phyloP scores from a whole-genome alignment of 441 rosid species.

The Lepidium campestre region DNA sequence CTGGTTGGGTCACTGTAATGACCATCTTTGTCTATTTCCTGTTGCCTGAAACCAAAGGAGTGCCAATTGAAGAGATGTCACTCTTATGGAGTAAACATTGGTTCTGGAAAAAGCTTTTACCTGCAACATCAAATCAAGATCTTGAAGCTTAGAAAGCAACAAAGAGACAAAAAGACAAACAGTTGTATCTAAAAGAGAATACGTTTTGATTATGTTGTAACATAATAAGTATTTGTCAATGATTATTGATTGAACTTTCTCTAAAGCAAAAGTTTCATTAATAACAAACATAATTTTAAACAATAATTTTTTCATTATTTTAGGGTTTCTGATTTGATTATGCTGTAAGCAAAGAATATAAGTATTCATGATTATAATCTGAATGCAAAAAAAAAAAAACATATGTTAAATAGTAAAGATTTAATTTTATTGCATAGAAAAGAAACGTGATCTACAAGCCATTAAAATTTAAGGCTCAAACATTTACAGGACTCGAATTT shows the following conservation, averaged over 20 bases:
- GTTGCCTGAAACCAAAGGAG: constrained; percentile 86
- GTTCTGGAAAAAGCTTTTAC: constrained; percentile 78
- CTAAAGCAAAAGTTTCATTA: too few species aligned
- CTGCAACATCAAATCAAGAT: constrained; percentile 10
- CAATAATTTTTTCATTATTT: too few species aligned
- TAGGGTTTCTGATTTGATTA: too few species aligned
- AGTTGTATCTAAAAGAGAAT: neutral
- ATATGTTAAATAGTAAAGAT: too few species aligned
- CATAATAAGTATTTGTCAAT: neutral
- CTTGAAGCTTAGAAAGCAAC: constrained; percentile 17
- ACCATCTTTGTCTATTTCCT: constrained; percentile 59
- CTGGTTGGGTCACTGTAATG: constrained; percentile 70
- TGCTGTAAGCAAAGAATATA: too few species aligned
- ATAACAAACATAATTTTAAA: too few species aligned
- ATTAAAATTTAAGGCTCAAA: too few species aligned
- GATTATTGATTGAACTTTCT: neutral
- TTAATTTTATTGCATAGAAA: too few species aligned
- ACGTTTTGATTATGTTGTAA: neutral
- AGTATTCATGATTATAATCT: too few species aligned
- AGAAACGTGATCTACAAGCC: too few species aligned
- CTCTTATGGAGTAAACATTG: constrained; percentile 82
- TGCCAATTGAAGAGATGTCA: constrained; percentile 85
- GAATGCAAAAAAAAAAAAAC: too few species aligned
- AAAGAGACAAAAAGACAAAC: neutral
- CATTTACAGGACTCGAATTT: too few species aligned